Evolutionary conservation across 805 yeast genomes (phyloP), one percentile per base, ranked within the genome.

Genomic region (Starmerella stigmatis): DNA sequence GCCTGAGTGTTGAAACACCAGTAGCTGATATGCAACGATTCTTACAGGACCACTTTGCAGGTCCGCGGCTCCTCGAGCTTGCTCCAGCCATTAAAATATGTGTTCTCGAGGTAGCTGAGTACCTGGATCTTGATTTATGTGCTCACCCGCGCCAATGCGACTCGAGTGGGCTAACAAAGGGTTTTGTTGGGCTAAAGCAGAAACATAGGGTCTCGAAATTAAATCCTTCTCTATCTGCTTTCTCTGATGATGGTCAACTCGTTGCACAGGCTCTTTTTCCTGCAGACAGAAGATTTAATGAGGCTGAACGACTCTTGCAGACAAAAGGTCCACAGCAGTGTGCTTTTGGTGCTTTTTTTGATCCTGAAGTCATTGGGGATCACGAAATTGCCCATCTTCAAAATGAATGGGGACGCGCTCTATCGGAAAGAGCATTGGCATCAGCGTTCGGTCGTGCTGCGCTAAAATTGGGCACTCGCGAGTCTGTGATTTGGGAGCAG

Each of bases 401-500:
- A 53, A 71, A 63, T 30, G 75, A 66, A 16, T 64, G 82, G 36
- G 81, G 86, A 0, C 67, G 73, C 0, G 62, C 75, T 26, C 77
- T 79, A 22, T 83, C 83, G 0, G 58, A 78, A 23, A 67, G 96
- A 52, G 84, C 94, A 0, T 67, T 85, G 38, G 73, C 94, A 0
- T 72, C 79, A 19, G 85, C 94, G 0, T 62, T 81, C 21, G 95
- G 95, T 0, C 71, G 89, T 52, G 86, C 85, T 0, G 82, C 86
- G 0, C 64, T 85, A 9, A 77, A 79, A 46, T 75, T 72, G 42
- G 75, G 80, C 3, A 77, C 83, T 13, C 65, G 86, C 46, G 70
- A 71, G 43, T 96, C 96, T 1, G 64, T 88, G 44, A 71, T 85
- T 32, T 86, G 96, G 0, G 96, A 89, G 59, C 77, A 80, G 50